Evolutionary conservation across 1,284 basidiomycete genomes (phyloP).

Genomic region (Psilocybe mexicana): DNA sequence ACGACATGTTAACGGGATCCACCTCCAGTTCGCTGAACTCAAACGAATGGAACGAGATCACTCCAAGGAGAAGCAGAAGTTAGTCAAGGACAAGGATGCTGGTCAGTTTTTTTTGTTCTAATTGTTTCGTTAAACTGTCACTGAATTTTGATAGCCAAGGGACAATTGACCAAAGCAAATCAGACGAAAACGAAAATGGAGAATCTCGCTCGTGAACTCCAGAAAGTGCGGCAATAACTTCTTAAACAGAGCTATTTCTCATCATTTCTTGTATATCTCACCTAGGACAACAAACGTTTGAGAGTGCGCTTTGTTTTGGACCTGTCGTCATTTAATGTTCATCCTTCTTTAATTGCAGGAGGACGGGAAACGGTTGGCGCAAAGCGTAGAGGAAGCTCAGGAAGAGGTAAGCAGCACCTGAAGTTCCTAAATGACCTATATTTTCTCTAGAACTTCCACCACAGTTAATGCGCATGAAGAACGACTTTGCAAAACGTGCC

Average conservation of each 20-base stretch:
- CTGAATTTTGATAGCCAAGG: constrained; percentile 56
- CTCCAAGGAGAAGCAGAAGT: constrained; percentile 84
- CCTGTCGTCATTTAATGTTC: constrained; percentile 12
- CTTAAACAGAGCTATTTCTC: constrained; percentile 17
- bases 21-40: constrained; percentile 73
- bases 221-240: constrained; percentile 58
- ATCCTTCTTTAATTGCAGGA: constrained; percentile 49
- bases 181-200: constrained; percentile 87
- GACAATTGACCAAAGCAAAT: constrained; percentile 80
- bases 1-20: constrained; percentile 15
- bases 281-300: constrained; percentile 80
- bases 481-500: constrained; percentile 71
- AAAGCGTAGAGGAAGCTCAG: constrained; percentile 78
- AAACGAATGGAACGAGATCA: constrained; percentile 82
- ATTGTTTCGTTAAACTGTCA: constrained; percentile 14
- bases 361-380: constrained; percentile 74
- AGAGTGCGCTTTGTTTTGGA: constrained; percentile 50
- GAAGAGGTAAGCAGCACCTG: constrained; percentile 56
- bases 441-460: constrained; percentile 2
- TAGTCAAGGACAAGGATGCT: constrained; percentile 83
- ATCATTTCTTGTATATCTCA: constrained; percentile 10
- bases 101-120: constrained; percentile 45
- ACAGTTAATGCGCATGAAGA: constrained; percentile 75
- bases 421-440: constrained; percentile 8
- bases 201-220: constrained; percentile 79